A percentile compares a stretch with the other conserved stretches of the same genome.
Conservation (phyloP, 768 basidiomycete species). For the Lyophyllum semitale region DNA sequence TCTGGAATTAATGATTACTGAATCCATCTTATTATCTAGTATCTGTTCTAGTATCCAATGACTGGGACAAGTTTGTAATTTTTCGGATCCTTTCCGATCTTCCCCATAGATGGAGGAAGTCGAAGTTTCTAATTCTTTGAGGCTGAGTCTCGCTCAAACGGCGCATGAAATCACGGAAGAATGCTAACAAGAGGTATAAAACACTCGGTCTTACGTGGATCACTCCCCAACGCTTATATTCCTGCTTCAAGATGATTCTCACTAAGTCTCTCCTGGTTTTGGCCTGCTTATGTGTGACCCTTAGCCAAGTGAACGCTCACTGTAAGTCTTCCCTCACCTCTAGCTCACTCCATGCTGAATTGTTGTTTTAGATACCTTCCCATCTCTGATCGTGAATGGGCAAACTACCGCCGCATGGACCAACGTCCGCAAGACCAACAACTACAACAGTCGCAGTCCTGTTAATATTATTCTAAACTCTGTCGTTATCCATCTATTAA, state of each 20-base stretch:
- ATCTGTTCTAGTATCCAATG: too few relatives aligned
- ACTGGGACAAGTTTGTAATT: constrained; percentile 14
- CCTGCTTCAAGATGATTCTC: constrained; percentile 7
- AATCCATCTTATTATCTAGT: too few relatives aligned
- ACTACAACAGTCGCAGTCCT: constrained; percentile 41
- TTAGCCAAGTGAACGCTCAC: constrained; percentile 11
- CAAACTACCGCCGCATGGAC: constrained; percentile 38
- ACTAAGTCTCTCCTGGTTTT: constrained; percentile 9
- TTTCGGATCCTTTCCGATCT: constrained; percentile 10
- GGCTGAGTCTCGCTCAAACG: not conserved
- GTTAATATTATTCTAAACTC: constrained; percentile 18
- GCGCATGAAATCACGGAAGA: not conserved
- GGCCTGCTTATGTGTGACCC: constrained; percentile 5
- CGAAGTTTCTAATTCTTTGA: not conserved
- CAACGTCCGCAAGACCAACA: constrained; percentile 47
- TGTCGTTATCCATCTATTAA: constrained; percentile 8
- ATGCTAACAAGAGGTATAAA: constrained; percentile 3
- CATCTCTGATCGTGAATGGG: constrained; percentile 42
- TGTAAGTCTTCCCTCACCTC: not conserved
- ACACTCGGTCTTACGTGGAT: not conserved
- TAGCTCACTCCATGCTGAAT: not conserved
- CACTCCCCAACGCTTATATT: not conserved
- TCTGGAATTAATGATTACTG: not conserved
- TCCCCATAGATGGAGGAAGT: not conserved
- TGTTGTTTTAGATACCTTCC: constrained; percentile 42